Evolutionary conservation across 2,329 filamentous ascomycete species (phyloP).

Genomic region (Cercospora nicotianae): DNA sequence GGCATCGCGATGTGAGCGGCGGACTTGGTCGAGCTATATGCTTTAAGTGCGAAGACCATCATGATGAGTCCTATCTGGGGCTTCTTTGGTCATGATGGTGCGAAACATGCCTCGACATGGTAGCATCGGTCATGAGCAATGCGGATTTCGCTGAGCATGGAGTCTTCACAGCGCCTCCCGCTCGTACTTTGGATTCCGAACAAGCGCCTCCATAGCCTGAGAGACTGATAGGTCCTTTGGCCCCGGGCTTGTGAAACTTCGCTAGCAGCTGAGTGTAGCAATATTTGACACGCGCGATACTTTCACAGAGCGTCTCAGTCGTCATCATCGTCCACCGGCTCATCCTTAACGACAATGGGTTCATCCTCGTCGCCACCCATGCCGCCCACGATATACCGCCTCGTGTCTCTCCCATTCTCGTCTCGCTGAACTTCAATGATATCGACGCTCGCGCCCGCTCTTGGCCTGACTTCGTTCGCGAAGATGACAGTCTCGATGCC

Average conservation of each 20-base stretch:
- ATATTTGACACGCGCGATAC: not conserved
- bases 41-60: not conserved
- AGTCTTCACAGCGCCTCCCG: not conserved
- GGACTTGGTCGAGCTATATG: not conserved
- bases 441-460: conserved; percentile 43
- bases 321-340: conserved; percentile 33
- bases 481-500: conserved; percentile 81
- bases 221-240: not conserved
- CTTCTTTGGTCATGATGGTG: not conserved
- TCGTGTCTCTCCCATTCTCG: conserved; percentile 31
- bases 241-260: not conserved
- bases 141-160: not conserved
- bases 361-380: conserved; percentile 28
- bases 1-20: not conserved
- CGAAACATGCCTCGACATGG: not conserved
- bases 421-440: conserved; percentile 45
- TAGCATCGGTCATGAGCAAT: not conserved
- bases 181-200: not conserved
- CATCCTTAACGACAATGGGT: conserved; percentile 38
- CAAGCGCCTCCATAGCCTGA: not conserved
- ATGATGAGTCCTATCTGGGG: not conserved
- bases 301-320: not conserved
- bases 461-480: conserved; percentile 64
- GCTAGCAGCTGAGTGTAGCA: not conserved
- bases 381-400: conserved; percentile 32